Conservation (phyloP, 2,329 filamentous ascomycete species). For the Hypoxylon sp. region DNA sequence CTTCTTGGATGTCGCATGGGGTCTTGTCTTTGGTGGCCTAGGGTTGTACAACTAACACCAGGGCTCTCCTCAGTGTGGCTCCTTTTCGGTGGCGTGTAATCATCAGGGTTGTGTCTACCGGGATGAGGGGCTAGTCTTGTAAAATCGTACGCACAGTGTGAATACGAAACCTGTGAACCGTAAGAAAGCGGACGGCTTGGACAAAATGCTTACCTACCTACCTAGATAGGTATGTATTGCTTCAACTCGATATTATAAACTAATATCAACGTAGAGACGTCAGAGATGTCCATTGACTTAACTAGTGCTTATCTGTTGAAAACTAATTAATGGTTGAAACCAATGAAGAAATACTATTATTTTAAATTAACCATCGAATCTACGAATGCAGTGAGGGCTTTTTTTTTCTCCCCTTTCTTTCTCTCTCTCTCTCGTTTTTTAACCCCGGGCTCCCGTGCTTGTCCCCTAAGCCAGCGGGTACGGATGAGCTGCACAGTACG, state of each 20-base stretch:
- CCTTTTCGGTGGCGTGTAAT: conserved; percentile 49
- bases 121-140: conserved; percentile 47
- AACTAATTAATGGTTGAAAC: conserved; percentile 13
- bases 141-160: conserved; percentile 41
- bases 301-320: conserved; percentile 13
- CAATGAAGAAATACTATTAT: conserved; percentile 9
- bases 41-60: conserved; percentile 50
- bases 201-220: conserved; percentile 8
- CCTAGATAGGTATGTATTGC: conserved; percentile 16
- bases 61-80: conserved; percentile 48
- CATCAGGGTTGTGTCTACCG: conserved; percentile 42
- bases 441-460: conserved; percentile 28
- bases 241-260: conserved; percentile 17
- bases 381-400: conserved; percentile 17
- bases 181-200: conserved; percentile 5
- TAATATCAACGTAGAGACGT: conserved; percentile 9
- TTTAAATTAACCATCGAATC: conserved; percentile 9
- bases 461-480: conserved; percentile 22
- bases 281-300: conserved; percentile 9
- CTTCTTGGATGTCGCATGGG: conserved; percentile 33
- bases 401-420: conserved; percentile 24
- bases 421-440: conserved; percentile 12
- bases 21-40: conserved; percentile 44
- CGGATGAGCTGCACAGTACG: conserved; percentile 41
- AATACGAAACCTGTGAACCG: conserved; percentile 11